phyloP scores from a whole-genome alignment of 352 stramenopile species.

The Saprolegnia diclina region DNA sequence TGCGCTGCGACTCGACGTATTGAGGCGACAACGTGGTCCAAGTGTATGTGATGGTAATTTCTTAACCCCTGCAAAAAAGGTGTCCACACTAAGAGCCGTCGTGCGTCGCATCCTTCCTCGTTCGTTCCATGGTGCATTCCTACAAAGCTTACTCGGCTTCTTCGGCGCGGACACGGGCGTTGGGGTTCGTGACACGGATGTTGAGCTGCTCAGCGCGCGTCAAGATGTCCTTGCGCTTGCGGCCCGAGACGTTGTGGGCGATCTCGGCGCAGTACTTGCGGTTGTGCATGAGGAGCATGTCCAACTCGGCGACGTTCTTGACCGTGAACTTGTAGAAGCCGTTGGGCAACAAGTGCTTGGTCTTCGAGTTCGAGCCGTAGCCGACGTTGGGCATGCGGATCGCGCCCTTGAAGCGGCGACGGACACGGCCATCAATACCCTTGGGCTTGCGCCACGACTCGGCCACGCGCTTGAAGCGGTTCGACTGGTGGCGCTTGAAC shows the following conservation, averaged over 20 bases:
- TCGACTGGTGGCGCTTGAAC: slow-evolving; percentile 98
- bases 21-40: not conserved
- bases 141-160: slow-evolving; percentile 87
- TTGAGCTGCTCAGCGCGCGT: slow-evolving; percentile 97
- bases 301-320: slow-evolving; percentile 97
- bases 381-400: slow-evolving; percentile 98
- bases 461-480: slow-evolving; percentile 97
- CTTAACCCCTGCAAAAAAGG: not conserved
- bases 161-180: slow-evolving; percentile 94
- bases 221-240: slow-evolving; percentile 96
- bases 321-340: slow-evolving; percentile 99
- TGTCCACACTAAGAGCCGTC: not conserved
- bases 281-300: slow-evolving; percentile 93
- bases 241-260: slow-evolving; percentile 95
- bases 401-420: slow-evolving; percentile 98
- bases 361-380: slow-evolving; percentile 99
- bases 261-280: slow-evolving; percentile 99
- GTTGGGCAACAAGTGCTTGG: slow-evolving; percentile 96
- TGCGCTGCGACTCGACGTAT: not conserved
- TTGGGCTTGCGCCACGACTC: slow-evolving; percentile 97
- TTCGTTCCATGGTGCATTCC: not conserved
- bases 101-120: not conserved
- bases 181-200: slow-evolving; percentile 98
- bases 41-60: not conserved
- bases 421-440: slow-evolving; percentile 99